Conservation (phyloP, 164 flowering plant genomes). For the Hamamelis virginiana region DNA sequence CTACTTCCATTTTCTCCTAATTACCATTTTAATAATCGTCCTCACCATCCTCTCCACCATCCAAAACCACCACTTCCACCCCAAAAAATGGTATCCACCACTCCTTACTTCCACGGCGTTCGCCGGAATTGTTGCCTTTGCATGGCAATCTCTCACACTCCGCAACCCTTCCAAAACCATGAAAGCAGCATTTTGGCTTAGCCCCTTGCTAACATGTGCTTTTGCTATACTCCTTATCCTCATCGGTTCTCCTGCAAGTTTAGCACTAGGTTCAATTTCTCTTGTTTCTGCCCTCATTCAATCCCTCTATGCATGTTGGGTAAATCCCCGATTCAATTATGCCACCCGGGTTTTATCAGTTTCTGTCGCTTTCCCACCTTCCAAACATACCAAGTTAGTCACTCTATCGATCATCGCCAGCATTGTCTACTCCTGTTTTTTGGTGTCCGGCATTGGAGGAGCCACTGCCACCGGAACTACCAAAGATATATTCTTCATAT, state of each 20-base stretch:
- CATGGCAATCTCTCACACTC: conserved; percentile 35
- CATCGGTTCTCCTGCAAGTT: conserved; percentile 30
- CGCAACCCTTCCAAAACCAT: conserved; percentile 35
- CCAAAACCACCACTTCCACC: conserved; percentile 27
- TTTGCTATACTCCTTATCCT: conserved; percentile 41
- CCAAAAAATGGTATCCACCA: conserved; percentile 49
- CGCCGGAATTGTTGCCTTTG: conserved; percentile 31
- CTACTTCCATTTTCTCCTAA: conserved; percentile 37
- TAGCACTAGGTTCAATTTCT: conserved; percentile 27
- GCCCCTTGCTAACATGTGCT: conserved; percentile 44
- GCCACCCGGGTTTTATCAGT: conserved; percentile 31
- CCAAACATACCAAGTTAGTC: conserved; percentile 9
- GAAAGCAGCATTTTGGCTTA: conserved; percentile 47
- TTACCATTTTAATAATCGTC: conserved; percentile 27
- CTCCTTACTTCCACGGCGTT: conserved; percentile 35
- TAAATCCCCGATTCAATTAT: conserved; percentile 29
- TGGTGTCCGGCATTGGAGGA: conserved; percentile 52
- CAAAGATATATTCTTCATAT: conserved; percentile 31
- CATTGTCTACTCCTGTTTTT: conserved; percentile 28
- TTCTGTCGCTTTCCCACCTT: conserved; percentile 28
- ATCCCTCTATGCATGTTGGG: conserved; percentile 59
- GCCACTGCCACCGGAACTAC: conserved; percentile 26
- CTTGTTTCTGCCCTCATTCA: conserved; percentile 35
- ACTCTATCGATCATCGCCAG: conserved; percentile 15
- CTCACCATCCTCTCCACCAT: conserved; percentile 29